These are phyloP conservation scores for Trichoderma afroharzianum DNA, from an alignment of 2,329 filamentous ascomycete species.

Conservation along the genomic window DNA sequence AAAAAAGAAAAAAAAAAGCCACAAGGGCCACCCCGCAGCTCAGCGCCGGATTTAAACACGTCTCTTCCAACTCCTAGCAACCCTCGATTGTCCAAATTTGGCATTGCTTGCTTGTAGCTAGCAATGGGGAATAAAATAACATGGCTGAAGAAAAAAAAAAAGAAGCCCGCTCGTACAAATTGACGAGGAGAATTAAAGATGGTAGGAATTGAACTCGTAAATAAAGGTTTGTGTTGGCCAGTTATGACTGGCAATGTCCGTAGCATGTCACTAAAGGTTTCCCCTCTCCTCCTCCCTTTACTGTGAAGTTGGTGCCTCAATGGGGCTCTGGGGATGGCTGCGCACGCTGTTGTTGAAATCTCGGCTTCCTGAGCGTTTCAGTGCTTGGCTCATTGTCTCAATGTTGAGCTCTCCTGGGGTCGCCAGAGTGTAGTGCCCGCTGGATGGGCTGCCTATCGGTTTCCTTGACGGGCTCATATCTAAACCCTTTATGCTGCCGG, in stretches of 20 bases:
- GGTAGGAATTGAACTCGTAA: neutral
- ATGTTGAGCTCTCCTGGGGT: conserved; percentile 68
- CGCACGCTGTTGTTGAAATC: conserved; percentile 59
- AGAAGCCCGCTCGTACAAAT: neutral
- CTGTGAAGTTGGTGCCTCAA: conserved; percentile 39
- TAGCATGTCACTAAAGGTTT: neutral
- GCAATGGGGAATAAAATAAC: conserved; percentile 7
- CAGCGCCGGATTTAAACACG: conserved; percentile 26
- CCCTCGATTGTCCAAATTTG: conserved; percentile 24
- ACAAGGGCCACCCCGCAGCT: conserved; percentile 21
- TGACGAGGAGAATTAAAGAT: conserved; percentile 3
- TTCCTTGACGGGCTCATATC: conserved; percentile 63
- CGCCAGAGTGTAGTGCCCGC: conserved; percentile 47
- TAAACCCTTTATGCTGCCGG: conserved; percentile 68
- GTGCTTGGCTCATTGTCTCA: conserved; percentile 89
- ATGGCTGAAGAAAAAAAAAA: conserved; percentile 10
- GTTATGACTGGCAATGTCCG: neutral
- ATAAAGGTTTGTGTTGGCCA: neutral
- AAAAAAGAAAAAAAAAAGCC: conserved; percentile 7
- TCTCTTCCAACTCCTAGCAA: conserved; percentile 31
- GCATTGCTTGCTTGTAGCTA: conserved; percentile 23
- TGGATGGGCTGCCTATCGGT: conserved; percentile 61
- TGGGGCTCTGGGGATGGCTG: conserved; percentile 57
- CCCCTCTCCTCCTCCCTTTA: conserved; percentile 15
- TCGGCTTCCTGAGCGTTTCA: conserved; percentile 78